phyloP scores from a whole-genome alignment of 1,139 yeast species.

The Candida freyschussii region DNA sequence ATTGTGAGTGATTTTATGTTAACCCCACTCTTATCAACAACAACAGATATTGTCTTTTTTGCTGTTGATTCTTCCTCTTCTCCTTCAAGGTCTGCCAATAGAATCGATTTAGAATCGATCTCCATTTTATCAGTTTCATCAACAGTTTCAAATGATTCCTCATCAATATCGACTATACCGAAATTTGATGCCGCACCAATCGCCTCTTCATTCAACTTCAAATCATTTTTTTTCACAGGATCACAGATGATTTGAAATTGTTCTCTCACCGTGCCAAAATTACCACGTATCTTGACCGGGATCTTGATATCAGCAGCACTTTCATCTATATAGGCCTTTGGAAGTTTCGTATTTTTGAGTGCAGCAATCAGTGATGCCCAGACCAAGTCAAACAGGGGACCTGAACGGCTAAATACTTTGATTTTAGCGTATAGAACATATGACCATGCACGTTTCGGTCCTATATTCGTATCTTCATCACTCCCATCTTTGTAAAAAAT shows the following conservation, averaged over 20 bases:
- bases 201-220: constrained; percentile 35
- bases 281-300: constrained; percentile 48
- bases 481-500: constrained; percentile 39
- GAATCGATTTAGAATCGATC: constrained; percentile 32
- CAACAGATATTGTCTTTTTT: constrained; percentile 30
- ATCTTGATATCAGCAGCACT: constrained; percentile 45
- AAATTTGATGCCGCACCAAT: constrained; percentile 56
- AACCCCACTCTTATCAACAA: constrained; percentile 28
- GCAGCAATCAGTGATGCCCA: constrained; percentile 70
- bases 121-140: constrained; percentile 30
- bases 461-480: constrained; percentile 26
- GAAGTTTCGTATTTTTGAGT: constrained; percentile 54
- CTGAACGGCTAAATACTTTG: constrained; percentile 74
- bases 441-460: constrained; percentile 43
- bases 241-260: constrained; percentile 43
- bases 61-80: constrained; percentile 62
- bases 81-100: constrained; percentile 71
- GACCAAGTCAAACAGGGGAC: constrained; percentile 76
- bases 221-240: constrained; percentile 27
- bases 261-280: constrained; percentile 43
- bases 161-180: constrained; percentile 50
- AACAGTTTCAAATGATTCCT: constrained; percentile 30
- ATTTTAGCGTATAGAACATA: constrained; percentile 70
- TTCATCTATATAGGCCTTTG: constrained; percentile 62
- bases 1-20: constrained; percentile 37